Evolutionary conservation across 768 basidiomycete genomes (phyloP), one percentile per base, ranked within the genome.

Genomic region (Termitomyces sp.): DNA sequence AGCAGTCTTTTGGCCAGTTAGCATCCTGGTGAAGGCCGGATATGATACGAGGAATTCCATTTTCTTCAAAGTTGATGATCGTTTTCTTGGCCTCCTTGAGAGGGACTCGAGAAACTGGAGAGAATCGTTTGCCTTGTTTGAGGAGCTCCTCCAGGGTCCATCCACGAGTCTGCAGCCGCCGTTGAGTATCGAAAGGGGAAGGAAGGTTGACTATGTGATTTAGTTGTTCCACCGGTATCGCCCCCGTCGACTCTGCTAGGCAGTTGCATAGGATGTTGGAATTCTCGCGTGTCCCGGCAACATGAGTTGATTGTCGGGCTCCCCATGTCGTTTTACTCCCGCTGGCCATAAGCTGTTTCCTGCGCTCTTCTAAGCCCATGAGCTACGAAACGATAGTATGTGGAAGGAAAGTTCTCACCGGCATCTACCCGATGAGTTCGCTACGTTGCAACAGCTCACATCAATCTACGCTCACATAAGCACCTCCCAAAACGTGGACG

Each of bases 31-130:
- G 82, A 70, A 82, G 82, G 18, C 80, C 82, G 56, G 81, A 73
- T 18, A 94, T 79, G 26, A 93, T 80, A 46, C 90, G 63, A 0
- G 91, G 91, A 13, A 69, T 57, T 1, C 89, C 89, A 16, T 65
- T 59, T 2, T 60, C 43, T 48, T 91, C 88, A 44, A 82, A 77
- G 5, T 72, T 52, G 32, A 70, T 62, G 32, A 89, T 77, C 30
- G 66, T 66, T 1, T 66, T 54, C 2, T 68, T 58, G 26, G 82
- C 2, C 62, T 64, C 2, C 67, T 63, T 34, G 69, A 61, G 9
- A 62, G 74, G 72, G 7, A 83, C 63, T 3, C 81, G 79, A 33
- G 65, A 54, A 32, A 84, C 70, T 20, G 59, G 44, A 52, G 57
- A 30, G 66, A 70, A 65, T 68, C 59, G 18, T 36, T 56, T 65